Evolutionary conservation across 805 yeast species (phyloP), one percentile per base, ranked within the genome.

Genomic region (Lipomyces yamanashiensis): DNA sequence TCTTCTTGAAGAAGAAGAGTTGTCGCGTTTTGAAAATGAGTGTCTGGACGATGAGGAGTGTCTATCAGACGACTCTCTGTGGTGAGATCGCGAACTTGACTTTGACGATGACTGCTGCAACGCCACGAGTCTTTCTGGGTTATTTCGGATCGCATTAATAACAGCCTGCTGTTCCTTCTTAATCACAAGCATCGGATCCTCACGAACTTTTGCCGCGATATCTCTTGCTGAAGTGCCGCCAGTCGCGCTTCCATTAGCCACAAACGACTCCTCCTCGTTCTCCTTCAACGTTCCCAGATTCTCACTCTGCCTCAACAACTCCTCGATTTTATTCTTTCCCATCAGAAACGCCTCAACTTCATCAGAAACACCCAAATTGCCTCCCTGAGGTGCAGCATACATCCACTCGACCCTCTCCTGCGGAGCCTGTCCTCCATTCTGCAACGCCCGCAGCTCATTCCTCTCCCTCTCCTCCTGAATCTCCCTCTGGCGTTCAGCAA

Each of bases 321-420:
- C 75, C 66, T 80, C 82, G 17, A 84, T 74, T 10, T 82, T 73
- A 66, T 80, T 79, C 71, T 78, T 81, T 0, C 90, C 90, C 45
- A 82, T 71, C 12, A 87, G 72, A 68, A 83, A 78, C 62, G 80
- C 86, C 63, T 85, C 87, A n/a, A 79, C 77, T 0, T 79, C 78
- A 8, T 67, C 72, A 6, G 71, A 68, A 5, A 70, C 72, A 1
- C 66, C 71, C 6, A 67, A 68, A 28, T 58, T 58, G 7, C 69
- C 70, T 10, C 73, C 73, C 17, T 52, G 70, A 3, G 85, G 80
- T 23, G 81, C 85, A 13, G 87, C 83, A 72, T 92, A 92, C 96
- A 93, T 93, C 98, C 98, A 92, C 50, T 84, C 88, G 23, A 91
- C 79, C 56, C 87, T 83, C 59, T 81, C 77, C 59, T 75, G 72